Base-by-base conservation (phyloP, 2,329 filamentous ascomycete genomes). In the Sclerotinia nivalis region DNA sequence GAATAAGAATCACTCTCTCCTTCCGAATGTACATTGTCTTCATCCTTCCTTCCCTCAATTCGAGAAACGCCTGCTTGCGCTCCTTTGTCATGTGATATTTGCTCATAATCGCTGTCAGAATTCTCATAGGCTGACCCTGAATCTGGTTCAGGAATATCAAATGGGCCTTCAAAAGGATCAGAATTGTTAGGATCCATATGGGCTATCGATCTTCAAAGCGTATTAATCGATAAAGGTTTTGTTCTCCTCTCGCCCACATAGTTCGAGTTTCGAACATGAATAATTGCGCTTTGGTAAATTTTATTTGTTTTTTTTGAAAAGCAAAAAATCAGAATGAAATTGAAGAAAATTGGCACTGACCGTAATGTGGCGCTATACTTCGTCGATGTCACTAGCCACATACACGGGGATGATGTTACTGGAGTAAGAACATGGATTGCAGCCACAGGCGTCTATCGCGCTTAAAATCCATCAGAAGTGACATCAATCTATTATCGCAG, bases 61-160 rank as follows among this genome's bases (percentile, higher is more conserved):
- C 25, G 13, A 54, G 58, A 55, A 45, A 43, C 58, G 18, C n/a
- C 28, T 12, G 64, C 25, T n/a, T 2, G 61, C 58, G 10, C 49
- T 34, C 37, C n/a, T 49, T 61, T 49, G 62, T 75, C 68, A 69
- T 70, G 56, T 70, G 72, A 71, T 22, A 25, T 56, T 25, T 28
- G 50, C 25, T 66, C 59, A 52, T 73, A 71, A 40, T 73, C 73
- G 10, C 54, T 59, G 31, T 71, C 72, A 25, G 74, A 74, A 13
- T 49, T 52, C 58, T 78, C 75, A 71, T 76, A 77, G 50, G 71
- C 74, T 68, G 77, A 78, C 47, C 71, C 75, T 28, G 76, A 76
- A 58, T 75, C 74, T 64, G 75, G 73, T 43, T 76, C 74, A 7
- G 60, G 45, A 49, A 58, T 59, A 28, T 50, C 31, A 12, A 60